Conservation (phyloP, 805 yeast genomes). For the Kuraishia hungarica region DNA sequence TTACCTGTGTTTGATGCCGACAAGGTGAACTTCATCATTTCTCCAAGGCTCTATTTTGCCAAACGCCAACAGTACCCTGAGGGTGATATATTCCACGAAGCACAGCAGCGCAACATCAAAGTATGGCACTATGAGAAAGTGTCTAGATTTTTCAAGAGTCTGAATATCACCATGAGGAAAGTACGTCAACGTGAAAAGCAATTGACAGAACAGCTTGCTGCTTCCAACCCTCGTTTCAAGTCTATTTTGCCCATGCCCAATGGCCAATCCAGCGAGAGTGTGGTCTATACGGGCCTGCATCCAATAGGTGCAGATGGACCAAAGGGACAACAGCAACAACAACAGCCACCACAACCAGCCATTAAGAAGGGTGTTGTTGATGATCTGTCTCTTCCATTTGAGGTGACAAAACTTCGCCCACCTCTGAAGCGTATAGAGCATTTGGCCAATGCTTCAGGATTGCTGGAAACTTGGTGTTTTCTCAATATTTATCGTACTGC, state of each 20-base stretch:
- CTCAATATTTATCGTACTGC: slow-evolving; percentile 62
- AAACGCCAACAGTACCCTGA: slow-evolving; percentile 24
- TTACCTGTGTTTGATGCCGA: slow-evolving; percentile 35
- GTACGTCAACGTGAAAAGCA: slow-evolving; percentile 19
- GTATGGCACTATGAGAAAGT: slow-evolving; percentile 57
- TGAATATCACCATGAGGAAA: slow-evolving; percentile 32
- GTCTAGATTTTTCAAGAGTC: slow-evolving; percentile 42
- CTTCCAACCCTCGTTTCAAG: background rate
- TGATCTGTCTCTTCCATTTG: slow-evolving; percentile 22
- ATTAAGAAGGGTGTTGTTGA: slow-evolving; percentile 12
- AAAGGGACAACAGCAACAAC: background rate
- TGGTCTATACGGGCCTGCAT: background rate
- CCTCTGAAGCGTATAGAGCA: slow-evolving; percentile 13
- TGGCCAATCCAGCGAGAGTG: background rate
- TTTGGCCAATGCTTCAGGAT: slow-evolving; percentile 25
- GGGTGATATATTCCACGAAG: slow-evolving; percentile 39
- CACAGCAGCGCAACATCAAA: slow-evolving; percentile 35
- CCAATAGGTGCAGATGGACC: background rate
- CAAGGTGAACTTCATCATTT: slow-evolving; percentile 36
- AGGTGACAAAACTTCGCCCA: slow-evolving; percentile 16
- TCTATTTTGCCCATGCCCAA: background rate
- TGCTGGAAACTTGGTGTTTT: slow-evolving; percentile 69
- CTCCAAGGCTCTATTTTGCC: slow-evolving; percentile 32
- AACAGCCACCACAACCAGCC: background rate
- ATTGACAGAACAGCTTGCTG: background rate